phyloP scores from a whole-genome alignment of 2,329 filamentous ascomycete species.

The Fusarium kyushuense region DNA sequence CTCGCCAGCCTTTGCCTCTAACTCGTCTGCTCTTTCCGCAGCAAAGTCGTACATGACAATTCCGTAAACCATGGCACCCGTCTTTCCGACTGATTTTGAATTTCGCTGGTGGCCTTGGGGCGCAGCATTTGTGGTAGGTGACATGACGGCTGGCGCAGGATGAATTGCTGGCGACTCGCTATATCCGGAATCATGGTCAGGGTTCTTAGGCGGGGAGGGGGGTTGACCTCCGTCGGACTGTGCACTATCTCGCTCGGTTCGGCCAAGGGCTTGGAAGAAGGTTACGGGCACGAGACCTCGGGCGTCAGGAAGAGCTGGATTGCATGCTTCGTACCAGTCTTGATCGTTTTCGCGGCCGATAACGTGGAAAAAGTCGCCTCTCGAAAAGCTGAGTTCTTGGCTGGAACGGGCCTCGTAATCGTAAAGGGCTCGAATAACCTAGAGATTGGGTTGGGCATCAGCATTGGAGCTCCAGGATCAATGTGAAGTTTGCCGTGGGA shows the following conservation, averaged over 20 bases:
- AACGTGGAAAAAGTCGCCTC: conserved; percentile 98
- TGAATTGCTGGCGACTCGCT: conserved; percentile 54
- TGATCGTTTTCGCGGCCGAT: conserved; percentile 93
- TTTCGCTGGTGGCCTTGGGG: conserved; percentile 58
- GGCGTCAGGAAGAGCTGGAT: conserved; percentile 86
- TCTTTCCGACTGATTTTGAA: conserved; percentile 65
- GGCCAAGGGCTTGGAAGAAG: conserved; percentile 92
- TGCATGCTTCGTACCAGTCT: conserved; percentile 99
- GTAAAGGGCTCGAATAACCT: conserved; percentile 98
- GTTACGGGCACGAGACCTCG: conserved; percentile 92
- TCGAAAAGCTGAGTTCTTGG: conserved; percentile 89
- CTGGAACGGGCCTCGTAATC: conserved; percentile 83
- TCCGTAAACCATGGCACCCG: conserved; percentile 92
- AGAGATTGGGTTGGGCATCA: conserved; percentile 30
- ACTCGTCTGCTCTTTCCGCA: conserved; percentile 93
- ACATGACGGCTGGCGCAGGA: conserved; percentile 34
- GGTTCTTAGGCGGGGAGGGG: conserved; percentile 65
- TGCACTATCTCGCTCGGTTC: conserved; percentile 89
- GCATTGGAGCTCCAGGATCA: conserved; percentile 26
- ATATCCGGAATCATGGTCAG: conserved; percentile 93
- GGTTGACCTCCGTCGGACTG: conserved; percentile 70
- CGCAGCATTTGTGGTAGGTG: conserved; percentile 19
- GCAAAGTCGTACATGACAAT: conserved; percentile 98
- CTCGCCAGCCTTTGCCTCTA: conserved; percentile 94
- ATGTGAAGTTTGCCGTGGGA: conserved; percentile 26